Base-by-base conservation (phyloP, 1,284 basidiomycete genomes). In the Ceratobasidium sp. region DNA sequence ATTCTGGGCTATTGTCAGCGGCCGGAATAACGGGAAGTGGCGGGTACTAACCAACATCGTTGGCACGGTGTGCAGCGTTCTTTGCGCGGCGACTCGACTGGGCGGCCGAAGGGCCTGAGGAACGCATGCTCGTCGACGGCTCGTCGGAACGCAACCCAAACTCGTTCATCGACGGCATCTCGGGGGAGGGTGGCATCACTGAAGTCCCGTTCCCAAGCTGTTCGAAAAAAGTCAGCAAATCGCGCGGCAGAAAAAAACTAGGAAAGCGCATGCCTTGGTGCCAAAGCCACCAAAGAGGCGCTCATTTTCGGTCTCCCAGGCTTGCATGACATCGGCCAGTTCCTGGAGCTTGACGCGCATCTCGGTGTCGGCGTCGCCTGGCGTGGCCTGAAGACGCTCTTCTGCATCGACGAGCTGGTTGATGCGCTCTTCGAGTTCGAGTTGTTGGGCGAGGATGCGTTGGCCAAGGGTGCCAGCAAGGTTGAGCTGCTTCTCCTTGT, bases 401-500 rank as follows among this genome's bases (percentile, higher is more conserved):
- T 90, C 90, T 43, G 75, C 74, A 45, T 79, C 76, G 77, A 93
- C 89, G 70, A 97, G 85, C 76, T 91, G 90, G 60, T 87, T 84
- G 74, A 97, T 93, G 57, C 93, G 87, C 77, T 92, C 89, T 81
- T 96, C 93, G 74, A 97, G 87, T 79, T 97, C 93, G 82, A 92
- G 89, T 81, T 94, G 94, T 83, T 97, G 96, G 30, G 89, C 87
- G 74, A 97, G 88, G 76, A 98, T 88, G 80, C 92, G 91, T 82
- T 96, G 93, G 62, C 96, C 95, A 79, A 97, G 89, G 72, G 89
- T 90, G 50, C 92, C 94, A 6, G 94, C 93, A 76, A 94, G 91
- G 76, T 94, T 90, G 52, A 97, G 89, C 80, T 97, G 94, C 78
- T 89, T 88, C 80, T 94, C 92, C 84, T 97, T 97, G 80, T 84